These are phyloP conservation scores for Russula virescens DNA, from an alignment of 768 basidiomycete species.

Conservation along the genomic window DNA sequence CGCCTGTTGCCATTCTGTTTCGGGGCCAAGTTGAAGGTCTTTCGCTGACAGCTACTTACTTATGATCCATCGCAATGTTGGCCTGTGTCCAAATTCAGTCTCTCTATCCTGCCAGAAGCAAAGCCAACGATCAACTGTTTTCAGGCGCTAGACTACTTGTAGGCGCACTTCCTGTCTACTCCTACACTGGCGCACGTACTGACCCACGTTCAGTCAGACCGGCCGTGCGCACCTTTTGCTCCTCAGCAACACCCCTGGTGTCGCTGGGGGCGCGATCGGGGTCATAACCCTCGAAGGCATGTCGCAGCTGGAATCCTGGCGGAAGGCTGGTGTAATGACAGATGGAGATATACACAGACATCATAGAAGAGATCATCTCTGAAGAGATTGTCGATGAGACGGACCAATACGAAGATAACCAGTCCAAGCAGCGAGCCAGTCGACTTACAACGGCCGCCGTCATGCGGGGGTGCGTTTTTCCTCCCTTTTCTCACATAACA, in stretches of 20 bases:
- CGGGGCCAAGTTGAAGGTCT: conserved; percentile 1
- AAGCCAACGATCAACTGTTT: conserved; percentile 86
- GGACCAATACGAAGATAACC: conserved; percentile 84
- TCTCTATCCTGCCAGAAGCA: conserved; percentile 88
- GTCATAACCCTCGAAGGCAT: conserved; percentile 84
- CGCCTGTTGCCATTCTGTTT: background rate
- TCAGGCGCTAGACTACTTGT: conserved; percentile 94
- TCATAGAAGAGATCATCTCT: conserved; percentile 91
- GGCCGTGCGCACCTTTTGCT: conserved; percentile 90
- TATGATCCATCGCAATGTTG: conserved; percentile 82
- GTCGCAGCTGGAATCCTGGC: background rate
- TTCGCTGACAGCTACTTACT: conserved; percentile 57
- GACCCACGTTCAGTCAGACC: conserved; percentile 57
- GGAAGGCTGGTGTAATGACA: background rate
- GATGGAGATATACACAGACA: conserved; percentile 39
- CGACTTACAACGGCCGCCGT: conserved; percentile 66
- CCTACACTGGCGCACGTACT: background rate
- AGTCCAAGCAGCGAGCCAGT: conserved; percentile 66
- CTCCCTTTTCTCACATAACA: background rate
- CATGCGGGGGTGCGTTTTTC: conserved; percentile 62
- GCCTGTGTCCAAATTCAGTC: conserved; percentile 66
- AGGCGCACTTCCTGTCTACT: conserved; percentile 23
- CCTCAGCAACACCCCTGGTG: conserved; percentile 78
- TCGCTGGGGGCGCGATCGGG: conserved; percentile 78
- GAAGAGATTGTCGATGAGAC: conserved; percentile 97